A percentile compares a stretch with the other conserved stretches of the same genome.
These are phyloP conservation scores for Polyplosphaeria fusca DNA, from an alignment of 495 filamentous ascomycete species.

Conservation along the genomic window DNA sequence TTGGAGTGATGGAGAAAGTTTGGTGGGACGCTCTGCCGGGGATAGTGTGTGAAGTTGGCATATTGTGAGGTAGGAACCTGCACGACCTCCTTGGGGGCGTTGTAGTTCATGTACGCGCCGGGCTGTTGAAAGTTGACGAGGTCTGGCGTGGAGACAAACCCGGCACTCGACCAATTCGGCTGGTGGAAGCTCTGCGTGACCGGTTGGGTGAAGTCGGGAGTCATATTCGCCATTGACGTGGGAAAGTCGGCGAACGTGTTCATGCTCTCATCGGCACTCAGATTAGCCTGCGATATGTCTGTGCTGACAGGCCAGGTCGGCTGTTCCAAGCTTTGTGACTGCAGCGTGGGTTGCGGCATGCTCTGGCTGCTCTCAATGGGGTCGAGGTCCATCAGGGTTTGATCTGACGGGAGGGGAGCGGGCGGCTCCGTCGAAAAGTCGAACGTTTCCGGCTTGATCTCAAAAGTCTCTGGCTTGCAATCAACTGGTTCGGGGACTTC, in stretches of 20 bases:
- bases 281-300: conserved; percentile 15
- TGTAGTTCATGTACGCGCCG: conserved; percentile 21
- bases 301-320: conserved; percentile 25
- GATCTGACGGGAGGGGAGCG: conserved; percentile 11
- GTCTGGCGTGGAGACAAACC: conserved; percentile 22
- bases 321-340: conserved; percentile 14
- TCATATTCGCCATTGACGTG: conserved; percentile 13
- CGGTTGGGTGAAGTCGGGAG: conserved; percentile 13
- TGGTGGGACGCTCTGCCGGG: conserved; percentile 21
- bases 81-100: conserved; percentile 13
- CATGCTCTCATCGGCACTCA: conserved; percentile 19
- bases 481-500: conserved; percentile 3
- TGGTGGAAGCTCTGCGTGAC: conserved; percentile 27
- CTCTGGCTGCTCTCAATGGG: conserved; percentile 14
- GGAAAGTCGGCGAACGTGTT: conserved; percentile 13
- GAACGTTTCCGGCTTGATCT: conserved; percentile 24
- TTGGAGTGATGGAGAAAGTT: conserved; percentile 21
- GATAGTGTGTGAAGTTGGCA: conserved; percentile 20
- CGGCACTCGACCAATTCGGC: conserved; percentile 21
- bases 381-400: conserved; percentile 24
- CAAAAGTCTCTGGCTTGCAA: conserved; percentile 4
- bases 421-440: conserved; percentile 12
- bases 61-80: conserved; percentile 20
- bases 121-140: conserved; percentile 25
- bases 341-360: background rate